Base-by-base conservation (phyloP, 192 early-diverging fungal species). In the Glomus cerebriforme region DNA sequence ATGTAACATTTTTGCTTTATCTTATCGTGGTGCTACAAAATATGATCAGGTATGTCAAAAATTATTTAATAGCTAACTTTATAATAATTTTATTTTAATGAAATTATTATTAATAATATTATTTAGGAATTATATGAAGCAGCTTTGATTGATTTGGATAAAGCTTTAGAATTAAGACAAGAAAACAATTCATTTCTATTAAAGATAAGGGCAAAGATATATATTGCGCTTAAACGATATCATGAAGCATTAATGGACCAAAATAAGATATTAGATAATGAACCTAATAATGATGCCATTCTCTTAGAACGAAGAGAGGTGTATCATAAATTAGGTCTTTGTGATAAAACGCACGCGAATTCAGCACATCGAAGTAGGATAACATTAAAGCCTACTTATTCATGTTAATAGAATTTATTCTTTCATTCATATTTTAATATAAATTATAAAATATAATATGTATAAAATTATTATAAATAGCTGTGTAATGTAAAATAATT, bases 1-100 rank as follows among this genome's bases (percentile, higher is more conserved):
- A 9, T 24, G 27, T n/a, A 63, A 76, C 29, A 34, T 39, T 19
- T 37, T 76, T 37, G 75, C 75, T 22, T 49, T 76, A 54, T n/a
- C 31, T 7, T 29, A 39, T 43, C 58, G 75, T 29, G 75, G 75
- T 47, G 69, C 63, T 29, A 65, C 63, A 5, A 54, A 54, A 54
- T 54, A 54, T 54, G 49, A 54, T 54, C 49, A 54, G 49, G 49
- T 54, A 54, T 54, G 0, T 43, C 39, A 43, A 43, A 43, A 43
- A 19, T 19, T 13, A 47, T 13, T 13, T 13, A 13, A 12, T 47
- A 5, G 34, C 5, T 35, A 3, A 35, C 5, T 35, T n/a, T n/a
- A n/a, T n/a, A n/a, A n/a, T n/a, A n/a, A n/a, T n/a, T n/a, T n/a
- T n/a, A n/a, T n/a, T n/a, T n/a, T n/a, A n/a, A n/a, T n/a, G n/a